Base-by-base conservation (phyloP, 768 basidiomycete genomes). In the Artomyces pyxidatus region DNA sequence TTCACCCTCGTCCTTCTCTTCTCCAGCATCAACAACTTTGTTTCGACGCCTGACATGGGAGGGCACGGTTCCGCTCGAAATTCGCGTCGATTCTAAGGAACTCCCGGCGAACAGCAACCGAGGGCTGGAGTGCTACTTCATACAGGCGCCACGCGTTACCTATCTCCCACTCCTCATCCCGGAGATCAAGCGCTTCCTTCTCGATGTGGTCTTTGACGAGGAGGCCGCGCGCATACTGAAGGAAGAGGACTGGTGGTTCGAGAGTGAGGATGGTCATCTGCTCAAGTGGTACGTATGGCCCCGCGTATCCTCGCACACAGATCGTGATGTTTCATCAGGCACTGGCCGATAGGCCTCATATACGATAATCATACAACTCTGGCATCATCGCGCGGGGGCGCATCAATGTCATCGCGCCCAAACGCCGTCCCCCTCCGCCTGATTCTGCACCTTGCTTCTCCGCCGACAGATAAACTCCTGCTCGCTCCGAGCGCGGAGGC, bases 231-330 rank as follows among this genome's bases (percentile, higher is more conserved):
- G 82, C 52, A 59, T 73, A 9, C 67, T 94, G 51, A 87, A 86
- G 61, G 89, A 93, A 56, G 87, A 89, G 49, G 88, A 94, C 45
- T 92, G 95, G 88, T 98, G 95, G 96, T 96, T 99, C 64, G 92
- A 96, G 67, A 86, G 83, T 53, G 86, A 88, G 46, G 85, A 82
- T 56, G 88, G 89, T 26, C 78, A 75, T 6, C 62, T 88, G 42
- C 74, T 94, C 58, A 90, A 92, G 69, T 97, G 95, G 95, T 95
- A 49, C 53, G 42, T 27, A 19, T 37, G 19, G 19, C 8, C 22
- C 39, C 39, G 16, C 19, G 14, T 8, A 21, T 42, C 4, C 25
- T 12, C 9, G 21, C 45, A 22, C 45, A 26, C 25, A 22, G 39
- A 32, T 30, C 37, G 21, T 37, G 14, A 30, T 49, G 19, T 16